These are phyloP conservation scores for Daldinia sp. DNA, from an alignment of 2,329 filamentous ascomycete genomes.

Conservation along the genomic window DNA sequence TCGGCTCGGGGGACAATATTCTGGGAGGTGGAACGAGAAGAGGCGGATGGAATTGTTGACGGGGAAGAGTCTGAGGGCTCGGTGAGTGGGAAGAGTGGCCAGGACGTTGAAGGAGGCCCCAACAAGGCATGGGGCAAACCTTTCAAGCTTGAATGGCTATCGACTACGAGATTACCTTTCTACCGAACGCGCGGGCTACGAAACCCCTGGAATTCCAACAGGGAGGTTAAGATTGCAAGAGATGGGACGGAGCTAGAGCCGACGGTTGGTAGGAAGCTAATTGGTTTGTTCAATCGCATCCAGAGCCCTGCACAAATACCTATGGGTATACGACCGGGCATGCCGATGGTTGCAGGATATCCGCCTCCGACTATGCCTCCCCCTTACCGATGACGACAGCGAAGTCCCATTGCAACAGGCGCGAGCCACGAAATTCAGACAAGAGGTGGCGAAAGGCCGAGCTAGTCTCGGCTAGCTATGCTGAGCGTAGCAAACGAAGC, in stretches of 20 bases:
- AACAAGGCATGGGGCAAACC: conserved; percentile 86
- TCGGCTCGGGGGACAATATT: conserved; percentile 95
- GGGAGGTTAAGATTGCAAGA: conserved; percentile 94
- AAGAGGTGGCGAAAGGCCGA: conserved; percentile 31
- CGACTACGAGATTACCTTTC: conserved; percentile 85
- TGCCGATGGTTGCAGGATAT: conserved; percentile 56
- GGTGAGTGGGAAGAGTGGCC: conserved; percentile 48
- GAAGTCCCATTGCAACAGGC: conserved; percentile 18
- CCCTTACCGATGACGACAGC: conserved; percentile 50
- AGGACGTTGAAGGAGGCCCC: conserved; percentile 58
- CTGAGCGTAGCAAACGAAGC: conserved; percentile 34
- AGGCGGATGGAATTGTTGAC: conserved; percentile 56
- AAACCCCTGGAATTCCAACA: conserved; percentile 95
- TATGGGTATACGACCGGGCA: conserved; percentile 50
- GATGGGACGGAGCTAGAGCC: conserved; percentile 95
- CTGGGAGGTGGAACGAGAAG: conserved; percentile 84
- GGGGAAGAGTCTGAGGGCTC: conserved; percentile 50
- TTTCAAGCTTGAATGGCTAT: conserved; percentile 91
- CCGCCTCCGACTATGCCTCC: conserved; percentile 53
- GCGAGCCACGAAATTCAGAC: conserved; percentile 13
- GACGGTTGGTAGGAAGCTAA: conserved; percentile 78
- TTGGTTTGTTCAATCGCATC: conserved; percentile 79
- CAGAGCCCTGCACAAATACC: conserved; percentile 56
- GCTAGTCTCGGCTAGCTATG: conserved; percentile 37
- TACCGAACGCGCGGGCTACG: conserved; percentile 87